phyloP scores from a whole-genome alignment of 148 eudicot species.

The Camellia japonica region DNA sequence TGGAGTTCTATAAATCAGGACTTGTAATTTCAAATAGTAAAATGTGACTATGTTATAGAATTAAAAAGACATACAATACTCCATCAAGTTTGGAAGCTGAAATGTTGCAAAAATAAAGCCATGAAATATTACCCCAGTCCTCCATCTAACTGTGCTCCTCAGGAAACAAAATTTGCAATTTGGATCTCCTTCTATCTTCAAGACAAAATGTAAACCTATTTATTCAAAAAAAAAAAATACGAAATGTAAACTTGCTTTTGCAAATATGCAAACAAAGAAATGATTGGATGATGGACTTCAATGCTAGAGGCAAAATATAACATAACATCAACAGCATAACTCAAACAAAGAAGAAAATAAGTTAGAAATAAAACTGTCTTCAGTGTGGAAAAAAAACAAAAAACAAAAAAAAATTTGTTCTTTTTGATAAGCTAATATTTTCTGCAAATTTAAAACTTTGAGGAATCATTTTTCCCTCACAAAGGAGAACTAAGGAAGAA shows the following conservation, averaged over 20 bases:
- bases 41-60: not conserved
- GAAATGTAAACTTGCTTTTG: not conserved
- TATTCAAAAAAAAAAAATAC: not conserved
- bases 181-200: not conserved
- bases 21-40: not conserved
- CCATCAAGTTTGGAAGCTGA: not conserved
- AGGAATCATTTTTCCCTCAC: not conserved
- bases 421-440: no score
- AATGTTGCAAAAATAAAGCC: not conserved
- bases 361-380: not conserved
- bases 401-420: not conserved
- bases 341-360: not conserved
- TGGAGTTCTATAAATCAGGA: not conserved
- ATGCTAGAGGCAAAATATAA: not conserved
- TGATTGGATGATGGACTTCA: not conserved
- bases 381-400: not conserved
- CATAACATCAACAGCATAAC: not conserved
- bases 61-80: not conserved
- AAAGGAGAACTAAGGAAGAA: not conserved
- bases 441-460: not conserved
- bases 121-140: constrained; percentile 23
- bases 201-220: not conserved
- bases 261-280: not conserved
- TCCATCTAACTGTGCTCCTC: constrained; percentile 17
- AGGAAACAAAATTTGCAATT: not conserved